A percentile compares a stretch with the other conserved stretches of the same genome.
phyloP scores from a whole-genome alignment of 1,139 yeast species.

The Candida sanyaensis region DNA sequence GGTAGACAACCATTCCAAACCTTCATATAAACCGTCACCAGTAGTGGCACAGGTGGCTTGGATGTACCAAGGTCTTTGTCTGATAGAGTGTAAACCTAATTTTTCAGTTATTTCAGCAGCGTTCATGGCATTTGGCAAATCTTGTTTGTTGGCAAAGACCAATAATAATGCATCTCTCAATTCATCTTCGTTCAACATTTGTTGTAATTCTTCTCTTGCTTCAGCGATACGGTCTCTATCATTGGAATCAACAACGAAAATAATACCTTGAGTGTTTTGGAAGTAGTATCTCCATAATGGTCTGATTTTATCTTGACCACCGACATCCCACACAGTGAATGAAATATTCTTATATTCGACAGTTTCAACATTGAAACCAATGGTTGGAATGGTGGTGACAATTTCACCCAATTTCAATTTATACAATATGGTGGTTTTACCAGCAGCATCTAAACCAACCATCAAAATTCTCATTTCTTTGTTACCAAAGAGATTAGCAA shows the following conservation, averaged over 20 bases:
- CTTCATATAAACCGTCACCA: conserved; percentile 46
- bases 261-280: conserved; percentile 46
- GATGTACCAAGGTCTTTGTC: conserved; percentile 47
- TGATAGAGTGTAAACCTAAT: conserved; percentile 43
- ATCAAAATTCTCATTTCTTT: conserved; percentile 46
- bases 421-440: conserved; percentile 45
- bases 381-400: conserved; percentile 44
- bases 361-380: conserved; percentile 45
- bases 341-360: conserved; percentile 45
- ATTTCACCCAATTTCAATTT: conserved; percentile 45
- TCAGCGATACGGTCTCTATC: conserved; percentile 48
- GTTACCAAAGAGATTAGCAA: conserved; percentile 40
- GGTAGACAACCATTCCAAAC: conserved; percentile 46
- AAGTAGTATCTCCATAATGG: conserved; percentile 47
- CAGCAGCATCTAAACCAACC: conserved; percentile 48
- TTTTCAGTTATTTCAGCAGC: conserved; percentile 48
- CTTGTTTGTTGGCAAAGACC: conserved; percentile 46
- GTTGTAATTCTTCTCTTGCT: conserved; percentile 47
- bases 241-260: conserved; percentile 43
- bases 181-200: conserved; percentile 46
- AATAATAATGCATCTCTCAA: conserved; percentile 44
- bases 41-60: conserved; percentile 47
- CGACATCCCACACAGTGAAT: conserved; percentile 47
- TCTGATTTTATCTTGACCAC: conserved; percentile 47
- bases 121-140: conserved; percentile 47